Evolutionary conservation across 1,284 basidiomycete species (phyloP), one percentile per base, ranked within the genome.

Genomic region (Apiotrichum domesticum): DNA sequence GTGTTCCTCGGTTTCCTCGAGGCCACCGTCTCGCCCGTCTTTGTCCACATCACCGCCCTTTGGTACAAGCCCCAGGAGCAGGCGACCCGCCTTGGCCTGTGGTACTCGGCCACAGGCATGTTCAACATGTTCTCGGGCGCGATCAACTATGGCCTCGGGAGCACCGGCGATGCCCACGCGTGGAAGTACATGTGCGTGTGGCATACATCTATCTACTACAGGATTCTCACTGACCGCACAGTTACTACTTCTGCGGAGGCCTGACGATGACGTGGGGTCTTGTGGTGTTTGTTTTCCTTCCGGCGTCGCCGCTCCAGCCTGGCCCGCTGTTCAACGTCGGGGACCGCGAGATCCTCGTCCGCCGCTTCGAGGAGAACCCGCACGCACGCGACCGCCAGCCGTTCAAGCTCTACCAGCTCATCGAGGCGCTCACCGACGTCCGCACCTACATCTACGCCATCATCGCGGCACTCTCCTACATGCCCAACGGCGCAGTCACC

Each of bases 91-190:
- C 59, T 76, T 39, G 75, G 77, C 0, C 71, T 79, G 43, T 80
- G 80, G 79, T 81, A 80, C 65, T 77, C 76, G 6, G 78, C 79
- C 9, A 80, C 78, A 0, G 80, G 80, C 2, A 65, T 75, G 34
- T 73, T 73, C 62, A 64, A 62, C 48, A 73, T 74, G 67, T 76
- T 80, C 55, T 70, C 70, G 2, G 78, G 79, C 8, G 64, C 79
- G 15, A 70, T 81, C 64, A 80, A 80, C 69, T 80, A 78, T 56
- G 79, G 78, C 1, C 66, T 81, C 3, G 79, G 78, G 0, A 72
- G 74, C 9, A 69, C 69, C 0, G 65, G 66, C 6, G 68, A 75
- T 1, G 56, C 72, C 7, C 68, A 75, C 15, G 72, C 78, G 0
- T 81, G 80, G 80, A 80, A 80, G 66, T 75, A 76, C 59, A 77